Evolutionary conservation across 306 rosid genomes (phyloP).

Genomic region (Dryas alaskensis): DNA sequence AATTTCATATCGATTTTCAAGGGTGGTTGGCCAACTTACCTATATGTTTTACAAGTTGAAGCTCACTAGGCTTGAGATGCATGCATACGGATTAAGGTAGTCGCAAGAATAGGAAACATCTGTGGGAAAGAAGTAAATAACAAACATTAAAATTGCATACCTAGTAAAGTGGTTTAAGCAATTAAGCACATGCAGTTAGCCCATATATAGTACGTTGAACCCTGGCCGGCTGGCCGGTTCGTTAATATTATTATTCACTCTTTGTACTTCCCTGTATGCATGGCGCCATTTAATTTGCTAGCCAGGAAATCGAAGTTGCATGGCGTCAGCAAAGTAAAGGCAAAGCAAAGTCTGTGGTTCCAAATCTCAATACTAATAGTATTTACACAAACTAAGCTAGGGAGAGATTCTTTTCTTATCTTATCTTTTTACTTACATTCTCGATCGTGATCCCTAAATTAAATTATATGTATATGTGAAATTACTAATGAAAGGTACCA

Average conservation of each 20-base stretch:
- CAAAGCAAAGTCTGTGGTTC: slow-evolving; percentile 2
- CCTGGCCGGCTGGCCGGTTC: no score
- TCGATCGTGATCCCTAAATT: slow-evolving; percentile 25
- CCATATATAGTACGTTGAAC: background rate
- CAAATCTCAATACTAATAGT: slow-evolving; percentile 5
- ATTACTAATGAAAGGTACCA: slow-evolving; percentile 12
- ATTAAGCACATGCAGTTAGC: background rate
- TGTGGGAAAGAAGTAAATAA: no score
- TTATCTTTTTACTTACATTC: background rate
- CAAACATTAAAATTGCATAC: no score
- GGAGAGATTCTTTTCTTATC: slow-evolving; percentile 13
- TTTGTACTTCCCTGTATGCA: background rate
- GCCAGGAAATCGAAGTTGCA: background rate
- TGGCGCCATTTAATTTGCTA: background rate
- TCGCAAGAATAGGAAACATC: no score
- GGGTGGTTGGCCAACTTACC: no score
- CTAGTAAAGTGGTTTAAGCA: background rate
- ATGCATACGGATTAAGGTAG: no score
- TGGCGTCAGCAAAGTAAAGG: slow-evolving; percentile 11
- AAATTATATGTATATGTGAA: background rate
- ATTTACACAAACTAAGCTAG: background rate
- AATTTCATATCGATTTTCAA: no score
- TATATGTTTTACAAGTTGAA: no score
- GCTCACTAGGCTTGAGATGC: no score
- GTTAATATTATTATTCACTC: no score